phyloP scores from a whole-genome alignment of 106 monocot species.

The Amphibolis antarctica region DNA sequence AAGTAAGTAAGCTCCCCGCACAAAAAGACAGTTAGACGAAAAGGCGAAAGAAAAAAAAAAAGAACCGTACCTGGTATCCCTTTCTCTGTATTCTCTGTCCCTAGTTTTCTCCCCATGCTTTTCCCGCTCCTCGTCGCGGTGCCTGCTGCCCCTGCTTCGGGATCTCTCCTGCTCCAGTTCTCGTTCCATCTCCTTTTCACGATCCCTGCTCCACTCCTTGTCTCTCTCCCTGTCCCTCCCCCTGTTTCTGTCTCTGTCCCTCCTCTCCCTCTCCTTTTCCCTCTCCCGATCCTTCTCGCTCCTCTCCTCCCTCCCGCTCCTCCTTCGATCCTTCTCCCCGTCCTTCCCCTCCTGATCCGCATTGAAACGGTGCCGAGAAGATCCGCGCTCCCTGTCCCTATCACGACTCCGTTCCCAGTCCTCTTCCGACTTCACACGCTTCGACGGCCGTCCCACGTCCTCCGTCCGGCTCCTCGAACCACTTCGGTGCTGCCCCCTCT shows the following conservation, averaged over 20 bases:
- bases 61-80: slow-evolving; percentile 10
- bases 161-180: slow-evolving; percentile 19
- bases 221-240: slow-evolving; percentile 14
- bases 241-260: slow-evolving; percentile 10
- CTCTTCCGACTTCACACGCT: slow-evolving; percentile 33
- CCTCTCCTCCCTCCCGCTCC: slow-evolving; percentile 22
- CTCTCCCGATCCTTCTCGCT: slow-evolving; percentile 11
- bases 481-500: slow-evolving; percentile 29
- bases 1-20: background rate
- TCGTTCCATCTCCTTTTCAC: slow-evolving; percentile 32
- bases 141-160: slow-evolving; percentile 38
- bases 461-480: slow-evolving; percentile 30
- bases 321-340: slow-evolving; percentile 15
- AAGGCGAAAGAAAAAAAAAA: slow-evolving; percentile 2
- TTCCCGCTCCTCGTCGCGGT: slow-evolving; percentile 27
- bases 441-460: slow-evolving; percentile 23
- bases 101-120: slow-evolving; percentile 16
- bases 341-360: slow-evolving; percentile 9
- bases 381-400: slow-evolving; percentile 13
- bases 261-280: slow-evolving; percentile 11
- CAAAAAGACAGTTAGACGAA: background rate
- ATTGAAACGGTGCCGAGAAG: slow-evolving; percentile 7
- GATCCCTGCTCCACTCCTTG: slow-evolving; percentile 17
- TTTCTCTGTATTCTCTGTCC: slow-evolving; percentile 24
- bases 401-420: slow-evolving; percentile 16